Base-by-base conservation (phyloP, 257 asterid species). In the Jacaranda copaia region DNA sequence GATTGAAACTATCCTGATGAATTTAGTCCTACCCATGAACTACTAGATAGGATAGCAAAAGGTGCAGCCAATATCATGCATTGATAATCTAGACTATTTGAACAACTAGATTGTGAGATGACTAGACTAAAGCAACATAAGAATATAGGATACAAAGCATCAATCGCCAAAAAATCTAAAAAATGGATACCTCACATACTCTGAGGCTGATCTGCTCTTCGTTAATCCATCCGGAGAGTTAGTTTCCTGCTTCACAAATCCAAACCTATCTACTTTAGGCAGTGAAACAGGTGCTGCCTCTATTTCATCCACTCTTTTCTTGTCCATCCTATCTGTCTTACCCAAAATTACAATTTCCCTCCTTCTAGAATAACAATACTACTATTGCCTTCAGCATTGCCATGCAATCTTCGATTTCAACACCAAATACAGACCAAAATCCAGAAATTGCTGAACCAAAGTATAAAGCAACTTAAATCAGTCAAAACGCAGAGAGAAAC, bases 261-360 rank as follows among this genome's bases (percentile, higher is more conserved):
- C 97, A 82, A 88, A 91, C 53, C 88, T 85, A 81, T 91, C 98
- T 62, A 88, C 91, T 84, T 81, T 91, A 49, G 88, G 87, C 64
- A 64, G 90, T n/a, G 78, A 62, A 8, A 66, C 78, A n/a, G 89
- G 85, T 38, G 40, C 81, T n/a, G 78, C 88, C 74, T 88, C 96
- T 49, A 85, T 81, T 70, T 90, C 98, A 73, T 91, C 98, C 67
- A 68, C 86, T 84, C 79, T 84, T 81, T 86, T 90, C 87, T 89
- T 90, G 67, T 93, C 99, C 98, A 95, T 93, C 79, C 79, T 43
- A 73, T 73, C 35, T 63, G 32, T 48, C 70, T 70, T 32, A 53
- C 71, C 49, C 15, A 64, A 83, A 65, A 39, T 4, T 5, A 46
- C 79, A 51, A 72, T 64, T 20, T 70, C 82, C 82, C 73, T 83